Evolutionary conservation across 305 asterid species (phyloP).

Genomic region (Solanum aculeatissimum): DNA sequence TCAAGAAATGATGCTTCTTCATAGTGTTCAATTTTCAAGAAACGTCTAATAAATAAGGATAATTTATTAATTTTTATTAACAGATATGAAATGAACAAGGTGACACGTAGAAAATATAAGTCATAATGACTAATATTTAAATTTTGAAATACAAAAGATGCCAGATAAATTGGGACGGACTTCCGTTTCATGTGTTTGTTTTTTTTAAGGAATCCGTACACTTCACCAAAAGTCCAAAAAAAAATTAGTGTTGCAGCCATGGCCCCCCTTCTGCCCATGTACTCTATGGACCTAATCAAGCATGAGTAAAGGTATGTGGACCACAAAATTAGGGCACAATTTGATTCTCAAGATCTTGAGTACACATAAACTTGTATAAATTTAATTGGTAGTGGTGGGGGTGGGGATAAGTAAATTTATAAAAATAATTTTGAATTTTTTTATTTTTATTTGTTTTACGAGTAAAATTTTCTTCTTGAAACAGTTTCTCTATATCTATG

Average conservation of each 20-base stretch:
- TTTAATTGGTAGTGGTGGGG: neutral
- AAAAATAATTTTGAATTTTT: neutral
- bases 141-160: neutral
- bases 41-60: too few relatives aligned
- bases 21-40: too few relatives aligned
- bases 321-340: neutral
- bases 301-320: neutral
- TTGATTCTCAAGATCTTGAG: neutral
- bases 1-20: too few relatives aligned
- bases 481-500: too few relatives aligned
- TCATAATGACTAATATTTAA: too few relatives aligned
- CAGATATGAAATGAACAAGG: too few relatives aligned
- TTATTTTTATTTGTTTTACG: rapidly evolving
- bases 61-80: too few relatives aligned
- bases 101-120: too few relatives aligned
- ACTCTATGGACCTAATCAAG: neutral
- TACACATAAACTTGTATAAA: neutral
- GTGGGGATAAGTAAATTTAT: neutral
- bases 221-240: neutral
- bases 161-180: neutral
- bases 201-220: neutral
- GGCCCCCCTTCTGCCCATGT: neutral
- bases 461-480: neutral
- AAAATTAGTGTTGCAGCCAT: too few relatives aligned
- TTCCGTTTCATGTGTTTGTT: neutral